A percentile compares a stretch with the other conserved stretches of the same genome.
Evolutionary conservation across 148 eudicot genomes (phyloP).

Genomic region (Pouteria glomerata): DNA sequence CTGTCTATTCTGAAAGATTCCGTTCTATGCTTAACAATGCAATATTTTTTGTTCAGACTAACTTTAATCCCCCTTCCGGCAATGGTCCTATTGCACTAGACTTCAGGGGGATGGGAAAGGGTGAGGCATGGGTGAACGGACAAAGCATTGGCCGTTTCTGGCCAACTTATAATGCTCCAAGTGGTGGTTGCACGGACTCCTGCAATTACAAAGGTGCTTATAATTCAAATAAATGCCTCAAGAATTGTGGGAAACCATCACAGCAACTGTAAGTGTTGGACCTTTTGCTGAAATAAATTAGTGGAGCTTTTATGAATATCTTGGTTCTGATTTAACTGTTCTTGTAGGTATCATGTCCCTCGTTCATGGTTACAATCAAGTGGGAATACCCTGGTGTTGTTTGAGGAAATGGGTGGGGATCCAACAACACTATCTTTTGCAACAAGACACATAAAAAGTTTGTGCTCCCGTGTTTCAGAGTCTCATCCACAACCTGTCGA

Average conservation of each 20-base stretch:
- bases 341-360: slow-evolving; percentile 84
- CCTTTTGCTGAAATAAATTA: not conserved
- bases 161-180: slow-evolving; percentile 54
- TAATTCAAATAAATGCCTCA: slow-evolving; percentile 51
- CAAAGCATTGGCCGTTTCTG: slow-evolving; percentile 94
- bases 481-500: slow-evolving; percentile 76
- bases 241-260: slow-evolving; percentile 80
- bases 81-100: slow-evolving; percentile 66
- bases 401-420: slow-evolving; percentile 89
- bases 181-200: slow-evolving; percentile 45
- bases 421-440: slow-evolving; percentile 69
- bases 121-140: slow-evolving; percentile 96
- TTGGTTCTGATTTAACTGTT: not conserved
- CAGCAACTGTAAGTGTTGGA: slow-evolving; percentile 59
- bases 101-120: slow-evolving; percentile 89
- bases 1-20: not conserved
- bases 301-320: not conserved
- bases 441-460: slow-evolving; percentile 47
- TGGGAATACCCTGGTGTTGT: slow-evolving; percentile 63
- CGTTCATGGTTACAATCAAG: slow-evolving; percentile 71
- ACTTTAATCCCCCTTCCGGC: slow-evolving; percentile 71
- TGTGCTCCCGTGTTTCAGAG: slow-evolving; percentile 77
- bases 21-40: not conserved
- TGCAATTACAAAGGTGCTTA: slow-evolving; percentile 73
- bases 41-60: slow-evolving; percentile 41